Evolutionary conservation across 148 eudicot genomes (phyloP).

Genomic region (Oxyria digyna): DNA sequence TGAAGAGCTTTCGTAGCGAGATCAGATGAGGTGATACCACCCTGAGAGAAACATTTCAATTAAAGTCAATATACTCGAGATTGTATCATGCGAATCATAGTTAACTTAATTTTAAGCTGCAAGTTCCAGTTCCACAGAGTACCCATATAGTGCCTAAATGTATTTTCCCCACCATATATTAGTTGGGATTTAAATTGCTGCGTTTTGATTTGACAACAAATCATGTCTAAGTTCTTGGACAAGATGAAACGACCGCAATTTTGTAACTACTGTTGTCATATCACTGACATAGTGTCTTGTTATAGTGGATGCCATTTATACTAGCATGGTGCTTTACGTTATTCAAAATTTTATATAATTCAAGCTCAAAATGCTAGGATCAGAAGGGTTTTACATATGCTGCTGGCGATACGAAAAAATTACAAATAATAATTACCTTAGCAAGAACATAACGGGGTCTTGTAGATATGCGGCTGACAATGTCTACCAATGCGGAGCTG

Average conservation of each 20-base stretch:
- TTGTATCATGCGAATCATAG: not conserved
- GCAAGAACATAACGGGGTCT: conserved; percentile 93
- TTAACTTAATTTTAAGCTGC: not conserved
- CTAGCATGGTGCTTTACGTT: not conserved
- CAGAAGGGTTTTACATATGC: not conserved
- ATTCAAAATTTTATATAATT: not conserved
- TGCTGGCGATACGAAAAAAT: not conserved
- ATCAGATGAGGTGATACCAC: conserved; percentile 98
- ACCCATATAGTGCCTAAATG: not conserved
- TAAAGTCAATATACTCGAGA: not conserved
- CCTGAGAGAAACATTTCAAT: conserved; percentile 29
- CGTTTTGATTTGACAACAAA: not conserved
- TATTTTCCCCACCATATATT: not conserved
- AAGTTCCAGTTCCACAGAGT: not conserved
- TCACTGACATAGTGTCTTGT: not conserved
- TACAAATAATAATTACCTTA: conserved; percentile 46
- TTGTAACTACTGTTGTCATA: not conserved
- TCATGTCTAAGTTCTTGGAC: not conserved
- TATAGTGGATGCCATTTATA: not conserved
- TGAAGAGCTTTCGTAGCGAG: conserved; percentile 96
- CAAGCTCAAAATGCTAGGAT: not conserved
- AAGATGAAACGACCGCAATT: not conserved
- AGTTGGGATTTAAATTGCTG: not conserved
- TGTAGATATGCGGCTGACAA: conserved; percentile 63
- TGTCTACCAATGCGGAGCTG: conserved; percentile 97